Evolutionary conservation across 73 alveolate genomes (phyloP).

Genomic region (Stentor coeruleus): DNA sequence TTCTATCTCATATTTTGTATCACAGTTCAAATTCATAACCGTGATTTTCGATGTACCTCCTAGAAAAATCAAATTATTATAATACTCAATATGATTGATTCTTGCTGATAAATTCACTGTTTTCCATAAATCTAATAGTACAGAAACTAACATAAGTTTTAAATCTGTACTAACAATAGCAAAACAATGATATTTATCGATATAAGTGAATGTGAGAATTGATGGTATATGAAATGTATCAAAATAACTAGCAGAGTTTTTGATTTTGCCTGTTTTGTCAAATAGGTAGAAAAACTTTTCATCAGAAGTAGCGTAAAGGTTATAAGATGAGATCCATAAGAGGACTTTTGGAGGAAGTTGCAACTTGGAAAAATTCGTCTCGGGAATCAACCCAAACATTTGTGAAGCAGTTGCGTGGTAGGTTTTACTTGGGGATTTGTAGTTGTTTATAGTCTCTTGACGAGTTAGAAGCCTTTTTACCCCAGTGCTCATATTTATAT

Average conservation of each 20-base stretch:
- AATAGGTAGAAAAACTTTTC: neutral
- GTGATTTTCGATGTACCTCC: constrained; percentile 19
- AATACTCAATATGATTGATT: neutral
- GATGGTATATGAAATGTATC: neutral
- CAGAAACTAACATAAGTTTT: neutral
- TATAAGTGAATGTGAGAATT: neutral
- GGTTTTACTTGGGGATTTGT: neutral
- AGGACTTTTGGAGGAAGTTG: neutral
- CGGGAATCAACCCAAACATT: constrained; percentile 28
- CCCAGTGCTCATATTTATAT: neutral
- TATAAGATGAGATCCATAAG: neutral
- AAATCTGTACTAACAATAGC: neutral
- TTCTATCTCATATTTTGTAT: constrained; percentile 14
- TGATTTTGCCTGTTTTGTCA: neutral
- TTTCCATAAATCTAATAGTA: neutral
- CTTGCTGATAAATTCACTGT: neutral
- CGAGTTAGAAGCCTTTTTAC: constrained; percentile 6
- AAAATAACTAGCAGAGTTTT: neutral
- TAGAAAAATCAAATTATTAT: neutral
- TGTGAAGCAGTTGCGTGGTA: neutral
- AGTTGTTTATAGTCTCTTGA: neutral
- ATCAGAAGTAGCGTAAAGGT: constrained; percentile 14
- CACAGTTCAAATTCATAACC: neutral
- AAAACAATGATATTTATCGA: neutral
- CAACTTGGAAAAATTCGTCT: constrained; percentile 3